phyloP scores from a whole-genome alignment of 2,329 filamentous ascomycete genomes.

The Talaromyces funiculosus region DNA sequence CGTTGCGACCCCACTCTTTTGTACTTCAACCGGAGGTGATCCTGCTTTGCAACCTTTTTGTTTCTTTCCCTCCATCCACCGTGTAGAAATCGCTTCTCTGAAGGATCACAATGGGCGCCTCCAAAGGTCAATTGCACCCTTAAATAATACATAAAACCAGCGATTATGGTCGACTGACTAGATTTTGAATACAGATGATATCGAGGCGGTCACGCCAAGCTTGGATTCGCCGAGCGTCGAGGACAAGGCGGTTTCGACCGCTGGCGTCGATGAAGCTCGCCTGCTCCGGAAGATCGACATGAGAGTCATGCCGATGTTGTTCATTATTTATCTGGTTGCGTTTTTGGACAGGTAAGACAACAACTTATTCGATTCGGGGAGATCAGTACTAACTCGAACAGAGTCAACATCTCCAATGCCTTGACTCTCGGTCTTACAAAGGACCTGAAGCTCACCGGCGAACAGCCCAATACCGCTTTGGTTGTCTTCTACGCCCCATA shows the following conservation, averaged over 20 bases:
- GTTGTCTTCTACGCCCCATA: slow-evolving; percentile 53
- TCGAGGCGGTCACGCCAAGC: slow-evolving; percentile 4
- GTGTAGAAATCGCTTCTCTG: background rate
- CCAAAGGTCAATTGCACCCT: background rate
- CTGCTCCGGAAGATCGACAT: slow-evolving; percentile 19
- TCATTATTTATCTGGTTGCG: slow-evolving; percentile 18
- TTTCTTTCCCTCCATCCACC: background rate
- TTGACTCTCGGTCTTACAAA: slow-evolving; percentile 46
- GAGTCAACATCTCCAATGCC: slow-evolving; percentile 50
- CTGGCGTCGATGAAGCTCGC: slow-evolving; percentile 15
- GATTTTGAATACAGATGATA: background rate
- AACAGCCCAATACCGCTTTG: slow-evolving; percentile 47
- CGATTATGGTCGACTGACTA: background rate
- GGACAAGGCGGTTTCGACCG: background rate
- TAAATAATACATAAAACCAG: too few species aligned
- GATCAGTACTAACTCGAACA: background rate
- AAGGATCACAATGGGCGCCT: background rate
- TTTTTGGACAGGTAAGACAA: slow-evolving; percentile 18
- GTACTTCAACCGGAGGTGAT: background rate
- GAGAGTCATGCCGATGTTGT: slow-evolving; percentile 18
- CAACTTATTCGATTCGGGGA: background rate
- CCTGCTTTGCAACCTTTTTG: background rate
- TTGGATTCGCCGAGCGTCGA: slow-evolving; percentile 9
- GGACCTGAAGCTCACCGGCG: slow-evolving; percentile 40
- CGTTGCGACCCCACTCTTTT: background rate